Base-by-base conservation (phyloP, 2,329 filamentous ascomycete species). In the Escovopsis sp. region DNA sequence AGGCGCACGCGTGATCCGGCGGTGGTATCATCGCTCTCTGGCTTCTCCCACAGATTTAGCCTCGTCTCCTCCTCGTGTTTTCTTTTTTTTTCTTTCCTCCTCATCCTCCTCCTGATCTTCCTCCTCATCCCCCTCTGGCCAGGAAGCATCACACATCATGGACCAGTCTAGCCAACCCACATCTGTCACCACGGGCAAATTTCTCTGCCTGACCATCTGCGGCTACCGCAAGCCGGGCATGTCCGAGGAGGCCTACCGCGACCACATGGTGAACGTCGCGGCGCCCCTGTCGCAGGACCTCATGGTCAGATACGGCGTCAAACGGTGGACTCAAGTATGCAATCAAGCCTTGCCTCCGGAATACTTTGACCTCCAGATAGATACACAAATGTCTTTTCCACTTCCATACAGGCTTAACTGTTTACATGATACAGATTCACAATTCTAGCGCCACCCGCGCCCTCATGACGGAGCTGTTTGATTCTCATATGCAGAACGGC, bases 271-370 rank as follows among this genome's bases (percentile, higher is more conserved):
- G 2, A 51, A 67, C 3, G 46, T 65, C 2, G 61, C 56, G 6
- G 65, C 61, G 0, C 63, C 64, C 0, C 48, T 68, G 51, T 61
- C 58, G 4, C 59, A 62, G 35, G 58, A 53, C 12, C 50, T 68
- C 2, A 65, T 68, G 62, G 60, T 56, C 2, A 64, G 66, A 39
- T 66, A 68, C 37, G 63, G 63, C 0, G 47, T 69, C 9, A 56
- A 54, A 38, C 41, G 61, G 35, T 68, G 62, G 62, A 66, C 61
- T 1, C 44, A 52, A 50, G 61, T 63, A 35, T 44, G 45, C 35
- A 8, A 36, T 34, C 10, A 10, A 13, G 31, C n/a, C 7, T 14
- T 23, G 14, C 34, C 16, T 27, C 13, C 7, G 27, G 13, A 8
- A 12, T 29, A 5, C 15, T 31, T 25, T 23, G 21, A 6, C 21